Conservation (phyloP, 805 yeast species). For the Zygosaccharomyces bisporus region DNA sequence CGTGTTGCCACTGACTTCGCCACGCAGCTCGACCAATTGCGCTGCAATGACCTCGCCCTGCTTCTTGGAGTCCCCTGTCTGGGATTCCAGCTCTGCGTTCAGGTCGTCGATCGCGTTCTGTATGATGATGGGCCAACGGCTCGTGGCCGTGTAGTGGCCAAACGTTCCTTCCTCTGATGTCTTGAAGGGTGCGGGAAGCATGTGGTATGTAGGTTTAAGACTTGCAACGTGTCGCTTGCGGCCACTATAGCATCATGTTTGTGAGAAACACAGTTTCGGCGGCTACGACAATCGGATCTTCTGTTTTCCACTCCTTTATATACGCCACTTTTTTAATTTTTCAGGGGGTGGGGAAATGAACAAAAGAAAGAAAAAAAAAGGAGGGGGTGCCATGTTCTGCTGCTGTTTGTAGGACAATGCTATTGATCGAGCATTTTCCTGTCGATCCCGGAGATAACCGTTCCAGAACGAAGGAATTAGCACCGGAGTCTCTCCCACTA, state of each 20-base stretch:
- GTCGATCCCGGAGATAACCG: too few species aligned
- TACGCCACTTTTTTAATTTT: neutral
- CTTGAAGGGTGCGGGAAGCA: slow-evolving; percentile 43
- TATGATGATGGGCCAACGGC: slow-evolving; percentile 85
- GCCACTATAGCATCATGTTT: too few species aligned
- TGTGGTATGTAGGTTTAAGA: slow-evolving; percentile 6
- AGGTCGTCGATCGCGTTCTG: slow-evolving; percentile 65
- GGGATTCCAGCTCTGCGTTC: slow-evolving; percentile 32
- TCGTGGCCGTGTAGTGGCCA: slow-evolving; percentile 71
- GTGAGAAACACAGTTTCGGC: neutral
- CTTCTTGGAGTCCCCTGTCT: slow-evolving; percentile 25
- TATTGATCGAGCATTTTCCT: too few species aligned
- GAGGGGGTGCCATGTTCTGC: too few species aligned
- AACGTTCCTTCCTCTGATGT: slow-evolving; percentile 74
- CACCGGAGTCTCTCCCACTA: neutral
- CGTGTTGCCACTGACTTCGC: slow-evolving; percentile 43
- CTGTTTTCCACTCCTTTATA: neutral
- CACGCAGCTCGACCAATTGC: slow-evolving; percentile 43
- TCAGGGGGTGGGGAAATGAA: neutral
- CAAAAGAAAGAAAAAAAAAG: neutral
- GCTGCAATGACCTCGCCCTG: slow-evolving; percentile 49
- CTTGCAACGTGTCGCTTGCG: neutral
- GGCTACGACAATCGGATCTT: neutral
- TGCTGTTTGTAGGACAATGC: too few species aligned
- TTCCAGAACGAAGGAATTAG: too few species aligned